Evolutionary conservation across 83 land plant genomes (phyloP).

Genomic region (Larix sibirica): DNA sequence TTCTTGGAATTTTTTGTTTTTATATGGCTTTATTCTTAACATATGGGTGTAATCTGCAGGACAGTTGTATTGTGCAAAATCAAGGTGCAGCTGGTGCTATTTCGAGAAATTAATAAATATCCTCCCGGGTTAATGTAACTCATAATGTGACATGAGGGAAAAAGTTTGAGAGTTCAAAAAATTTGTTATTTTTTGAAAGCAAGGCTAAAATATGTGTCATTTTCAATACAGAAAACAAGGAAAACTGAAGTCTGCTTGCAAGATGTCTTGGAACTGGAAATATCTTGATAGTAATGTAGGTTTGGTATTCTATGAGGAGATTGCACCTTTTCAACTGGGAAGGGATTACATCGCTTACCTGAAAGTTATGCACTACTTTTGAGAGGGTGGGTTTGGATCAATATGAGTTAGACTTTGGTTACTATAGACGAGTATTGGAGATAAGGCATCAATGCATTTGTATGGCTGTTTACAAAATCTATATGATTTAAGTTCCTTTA

Average conservation of each 20-base stretch:
- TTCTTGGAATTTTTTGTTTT: neutral
- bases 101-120: neutral
- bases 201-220: too few relatives aligned
- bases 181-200: neutral
- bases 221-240: neutral
- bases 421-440: neutral
- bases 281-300: neutral
- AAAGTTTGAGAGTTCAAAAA: neutral
- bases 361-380: neutral
- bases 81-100: slow-evolving; percentile 7
- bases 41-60: neutral
- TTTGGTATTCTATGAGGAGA: neutral
- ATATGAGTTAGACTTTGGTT: neutral
- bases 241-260: neutral
- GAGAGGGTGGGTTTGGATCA: neutral
- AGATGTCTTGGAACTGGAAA: neutral
- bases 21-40: neutral
- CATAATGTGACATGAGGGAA: neutral
- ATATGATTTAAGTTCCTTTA: neutral
- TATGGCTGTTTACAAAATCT: neutral
- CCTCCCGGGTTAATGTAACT: neutral
- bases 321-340: neutral
- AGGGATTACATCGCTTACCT: neutral
- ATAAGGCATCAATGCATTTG: neutral
- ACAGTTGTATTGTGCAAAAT: neutral